A percentile compares a stretch with the other conserved stretches of the same genome.
Conservation (phyloP, 805 yeast genomes). For the Diddensiella caesifluorescens region DNA sequence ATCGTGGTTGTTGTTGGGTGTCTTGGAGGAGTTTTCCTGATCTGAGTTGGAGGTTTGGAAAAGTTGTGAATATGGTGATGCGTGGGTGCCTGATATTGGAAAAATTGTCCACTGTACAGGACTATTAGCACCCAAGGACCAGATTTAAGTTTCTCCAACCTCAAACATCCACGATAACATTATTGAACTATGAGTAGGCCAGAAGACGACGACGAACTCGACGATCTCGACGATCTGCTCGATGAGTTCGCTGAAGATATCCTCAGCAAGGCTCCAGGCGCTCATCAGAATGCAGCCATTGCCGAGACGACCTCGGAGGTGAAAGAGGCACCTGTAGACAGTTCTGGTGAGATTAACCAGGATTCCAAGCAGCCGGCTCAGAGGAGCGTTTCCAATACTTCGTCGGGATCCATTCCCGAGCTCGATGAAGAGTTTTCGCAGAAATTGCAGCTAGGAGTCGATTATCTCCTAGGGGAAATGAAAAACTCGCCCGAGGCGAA, state of each 20-base stretch:
- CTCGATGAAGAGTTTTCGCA: slow-evolving; percentile 36
- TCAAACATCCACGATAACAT: too few relatives aligned
- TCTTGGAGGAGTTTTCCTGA: too few relatives aligned
- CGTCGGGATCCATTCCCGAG: slow-evolving; percentile 28
- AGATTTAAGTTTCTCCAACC: too few relatives aligned
- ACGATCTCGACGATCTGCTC: slow-evolving; percentile 44
- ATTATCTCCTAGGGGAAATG: slow-evolving; percentile 44
- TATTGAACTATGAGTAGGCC: neutral
- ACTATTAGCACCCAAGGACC: too few relatives aligned
- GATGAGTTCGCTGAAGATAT: slow-evolving; percentile 80
- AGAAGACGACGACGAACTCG: slow-evolving; percentile 26
- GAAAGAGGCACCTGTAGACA: neutral
- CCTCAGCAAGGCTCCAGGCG: slow-evolving; percentile 56
- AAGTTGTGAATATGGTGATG: too few relatives aligned
- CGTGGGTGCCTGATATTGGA: too few relatives aligned
- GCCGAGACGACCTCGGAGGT: slow-evolving; percentile 1
- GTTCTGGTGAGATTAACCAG: neutral
- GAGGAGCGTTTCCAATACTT: slow-evolving; percentile 15
- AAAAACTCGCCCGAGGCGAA: slow-evolving; percentile 50
- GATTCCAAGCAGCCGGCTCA: neutral
- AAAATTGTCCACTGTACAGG: too few relatives aligned
- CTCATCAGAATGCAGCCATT: slow-evolving; percentile 1
- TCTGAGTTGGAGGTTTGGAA: too few relatives aligned
- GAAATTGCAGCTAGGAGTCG: slow-evolving; percentile 35
- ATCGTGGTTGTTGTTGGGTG: too few relatives aligned